Evolutionary conservation across 1,284 basidiomycete species (phyloP).

Genomic region (Butyriboletus appendiculatus): DNA sequence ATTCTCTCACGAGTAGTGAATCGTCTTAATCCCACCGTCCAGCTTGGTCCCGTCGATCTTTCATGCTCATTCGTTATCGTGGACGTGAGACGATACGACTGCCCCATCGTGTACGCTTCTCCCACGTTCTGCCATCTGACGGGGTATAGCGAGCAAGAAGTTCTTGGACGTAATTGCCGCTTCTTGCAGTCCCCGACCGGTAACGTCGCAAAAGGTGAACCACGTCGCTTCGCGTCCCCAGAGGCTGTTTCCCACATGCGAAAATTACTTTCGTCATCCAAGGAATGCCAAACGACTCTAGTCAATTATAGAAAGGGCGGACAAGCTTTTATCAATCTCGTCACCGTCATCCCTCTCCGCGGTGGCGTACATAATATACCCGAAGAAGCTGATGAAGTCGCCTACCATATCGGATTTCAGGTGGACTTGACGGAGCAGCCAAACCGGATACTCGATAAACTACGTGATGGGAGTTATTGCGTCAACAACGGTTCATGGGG

Average conservation of each 20-base stretch:
- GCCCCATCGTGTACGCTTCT: slow-evolving; percentile 87
- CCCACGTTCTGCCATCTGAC: slow-evolving; percentile 81
- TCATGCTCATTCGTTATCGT: slow-evolving; percentile 89
- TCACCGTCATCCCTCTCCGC: slow-evolving; percentile 81
- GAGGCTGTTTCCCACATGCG: slow-evolving; percentile 72
- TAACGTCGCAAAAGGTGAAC: slow-evolving; percentile 60
- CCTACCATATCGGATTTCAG: slow-evolving; percentile 92
- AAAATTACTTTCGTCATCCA: slow-evolving; percentile 66
- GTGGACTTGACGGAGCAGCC: slow-evolving; percentile 90
- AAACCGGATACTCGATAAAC: slow-evolving; percentile 75
- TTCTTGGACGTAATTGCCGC: slow-evolving; percentile 89
- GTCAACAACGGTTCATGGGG: slow-evolving; percentile 47
- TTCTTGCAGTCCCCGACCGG: slow-evolving; percentile 83
- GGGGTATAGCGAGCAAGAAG: slow-evolving; percentile 78
- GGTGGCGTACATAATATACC: slow-evolving; percentile 57
- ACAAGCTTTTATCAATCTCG: slow-evolving; percentile 83
- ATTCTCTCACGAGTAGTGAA: slow-evolving; percentile 78
- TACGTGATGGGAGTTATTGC: slow-evolving; percentile 74
- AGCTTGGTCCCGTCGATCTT: slow-evolving; percentile 89
- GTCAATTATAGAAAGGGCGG: slow-evolving; percentile 90
- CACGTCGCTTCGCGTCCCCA: slow-evolving; percentile 66
- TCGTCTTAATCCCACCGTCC: slow-evolving; percentile 74
- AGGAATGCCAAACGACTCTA: slow-evolving; percentile 87
- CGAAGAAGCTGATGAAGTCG: slow-evolving; percentile 59
- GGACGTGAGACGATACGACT: slow-evolving; percentile 79